These are phyloP conservation scores for Vitis hybrid DNA, from an alignment of 177 flowering plant genomes.

Conservation along the genomic window DNA sequence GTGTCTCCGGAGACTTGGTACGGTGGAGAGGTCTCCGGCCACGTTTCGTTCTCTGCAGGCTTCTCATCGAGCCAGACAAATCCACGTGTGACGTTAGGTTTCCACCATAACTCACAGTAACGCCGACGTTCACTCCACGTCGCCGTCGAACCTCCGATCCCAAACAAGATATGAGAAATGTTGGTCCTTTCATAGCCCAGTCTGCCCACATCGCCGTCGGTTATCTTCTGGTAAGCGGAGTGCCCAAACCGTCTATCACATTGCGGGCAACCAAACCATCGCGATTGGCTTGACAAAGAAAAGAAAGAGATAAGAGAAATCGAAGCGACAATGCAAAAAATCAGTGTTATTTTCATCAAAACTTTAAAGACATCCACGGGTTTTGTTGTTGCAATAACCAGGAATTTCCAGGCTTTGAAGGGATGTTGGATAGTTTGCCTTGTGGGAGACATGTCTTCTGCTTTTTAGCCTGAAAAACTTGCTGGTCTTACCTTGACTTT, in stretches of 20 bases:
- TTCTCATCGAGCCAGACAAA: conserved; percentile 61
- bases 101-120: conserved; percentile 71
- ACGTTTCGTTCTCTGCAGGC: conserved; percentile 27
- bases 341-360: conserved; percentile 12
- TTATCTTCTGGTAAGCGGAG: background rate
- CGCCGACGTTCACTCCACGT: conserved; percentile 53
- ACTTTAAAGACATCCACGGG: conserved; percentile 1
- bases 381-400: conserved; percentile 9
- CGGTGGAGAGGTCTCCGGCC: conserved; percentile 50
- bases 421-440: conserved; percentile 14
- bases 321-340: conserved; percentile 24
- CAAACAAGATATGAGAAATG: conserved; percentile 60
- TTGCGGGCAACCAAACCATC: conserved; percentile 14
- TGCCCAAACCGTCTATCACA: background rate
- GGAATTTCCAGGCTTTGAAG: conserved; percentile 16
- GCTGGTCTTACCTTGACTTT: background rate
- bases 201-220: background rate
- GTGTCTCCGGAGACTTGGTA: conserved; percentile 48
- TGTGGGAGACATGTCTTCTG: too few species aligned
- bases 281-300: conserved; percentile 17
- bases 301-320: conserved; percentile 22
- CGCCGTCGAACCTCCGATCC: conserved; percentile 52
- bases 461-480: background rate
- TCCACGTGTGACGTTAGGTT: conserved; percentile 51
- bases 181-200: conserved; percentile 28